Conservation (phyloP, 108 stramenopile genomes). For the Cyclotella atomus region DNA sequence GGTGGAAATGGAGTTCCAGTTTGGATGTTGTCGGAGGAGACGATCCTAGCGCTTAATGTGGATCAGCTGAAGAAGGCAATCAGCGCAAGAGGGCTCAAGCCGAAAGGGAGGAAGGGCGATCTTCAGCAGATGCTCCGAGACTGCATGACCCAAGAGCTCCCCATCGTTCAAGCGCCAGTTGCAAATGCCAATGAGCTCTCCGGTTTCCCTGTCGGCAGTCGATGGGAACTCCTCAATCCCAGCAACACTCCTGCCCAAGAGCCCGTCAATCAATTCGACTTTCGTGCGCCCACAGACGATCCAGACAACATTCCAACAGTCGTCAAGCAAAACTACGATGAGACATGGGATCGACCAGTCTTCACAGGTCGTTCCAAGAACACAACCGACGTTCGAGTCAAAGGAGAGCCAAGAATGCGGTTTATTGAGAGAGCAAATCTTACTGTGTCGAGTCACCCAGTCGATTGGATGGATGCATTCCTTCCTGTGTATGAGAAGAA, state of each 20-base stretch:
- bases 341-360: conserved; percentile 4
- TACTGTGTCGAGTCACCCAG: not conserved
- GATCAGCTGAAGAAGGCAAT: conserved; percentile 13
- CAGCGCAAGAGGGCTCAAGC: conserved; percentile 10
- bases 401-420: not conserved
- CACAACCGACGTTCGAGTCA: not conserved
- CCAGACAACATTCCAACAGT: not conserved
- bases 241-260: not conserved
- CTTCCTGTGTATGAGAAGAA: too few species aligned
- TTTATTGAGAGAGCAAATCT: not conserved
- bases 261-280: conserved; percentile 1
- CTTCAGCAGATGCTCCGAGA: conserved; percentile 1
- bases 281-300: conserved; percentile 6
- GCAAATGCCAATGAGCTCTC: not conserved
- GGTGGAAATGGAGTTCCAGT: not conserved
- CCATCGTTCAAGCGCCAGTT: not conserved
- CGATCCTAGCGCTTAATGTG: conserved; percentile 14
- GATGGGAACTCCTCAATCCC: not conserved
- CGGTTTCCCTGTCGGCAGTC: conserved; percentile 1
- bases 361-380: not conserved
- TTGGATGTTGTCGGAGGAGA: not conserved
- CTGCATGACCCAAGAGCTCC: not conserved
- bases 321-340: conserved; percentile 1
- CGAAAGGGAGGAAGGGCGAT: conserved; percentile 9
- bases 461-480: not conserved